Base-by-base conservation (phyloP, 768 basidiomycete genomes). In the Podaxis mareebaensis region DNA sequence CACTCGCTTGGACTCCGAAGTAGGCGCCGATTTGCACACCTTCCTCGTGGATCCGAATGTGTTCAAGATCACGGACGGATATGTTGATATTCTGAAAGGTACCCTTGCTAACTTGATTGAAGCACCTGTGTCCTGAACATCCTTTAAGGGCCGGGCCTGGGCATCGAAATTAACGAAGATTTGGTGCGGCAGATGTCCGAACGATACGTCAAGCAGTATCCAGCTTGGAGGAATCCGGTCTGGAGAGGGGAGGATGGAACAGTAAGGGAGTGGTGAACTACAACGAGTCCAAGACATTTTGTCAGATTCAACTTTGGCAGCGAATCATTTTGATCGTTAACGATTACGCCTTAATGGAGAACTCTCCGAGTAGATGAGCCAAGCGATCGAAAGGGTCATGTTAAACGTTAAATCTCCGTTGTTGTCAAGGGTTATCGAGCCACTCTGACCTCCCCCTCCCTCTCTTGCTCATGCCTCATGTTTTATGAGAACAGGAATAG, bases 91-190 rank as follows among this genome's bases (percentile, higher is more conserved):
- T 20, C 74, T 84, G 12, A 60, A 75, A 70, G 79, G 67, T 64
- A 30, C 7, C 20, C n/a, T 46, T 20, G n/a, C 13, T 17, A 10
- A 20, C 17, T 46, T 46, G n/a, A 8, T 46, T 46, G 33, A 33
- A 33, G 10, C 33, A 33, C 3, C 1, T 46, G n/a, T 7, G 49
- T 51, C 26, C 20, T 49, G 48, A 24, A 51, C 26, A 24, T 26
- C 10, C 11, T 5, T 12, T 28, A 28, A 82, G 86, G 79, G 0
- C 81, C 84, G 11, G 88, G 88, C 6, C 75, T 90, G 6, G 89
- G 88, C 5, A 83, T 89, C 36, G 74, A 81, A 53, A 79, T 90
- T 62, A 82, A 91, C 66, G 89, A 90, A 71, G 70, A 70, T 10
- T 69, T 87, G 12, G 85, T 91, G 12, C 68, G 77, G 20, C 63